Base-by-base conservation (phyloP, 2,329 filamentous ascomycete species). In the Pestalotiopsis fici region DNA sequence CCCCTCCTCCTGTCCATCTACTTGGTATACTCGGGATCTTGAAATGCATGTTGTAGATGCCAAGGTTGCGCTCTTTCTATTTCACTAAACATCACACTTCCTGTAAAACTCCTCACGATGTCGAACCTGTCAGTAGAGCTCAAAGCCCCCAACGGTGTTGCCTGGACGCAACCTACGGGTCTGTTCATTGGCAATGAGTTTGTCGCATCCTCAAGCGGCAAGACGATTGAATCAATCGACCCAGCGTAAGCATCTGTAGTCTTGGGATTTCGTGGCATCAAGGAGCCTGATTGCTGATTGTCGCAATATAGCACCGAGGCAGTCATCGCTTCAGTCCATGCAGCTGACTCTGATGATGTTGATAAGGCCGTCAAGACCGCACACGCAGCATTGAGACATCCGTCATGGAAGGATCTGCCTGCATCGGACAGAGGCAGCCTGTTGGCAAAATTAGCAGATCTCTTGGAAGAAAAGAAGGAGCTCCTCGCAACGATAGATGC, bases 131-230 rank as follows among this genome's bases (percentile, higher is more conserved):
- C 74, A 31, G 78, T 87, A 70, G 86, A 92, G 73, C 85, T 93
- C 68, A 92, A 87, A 9, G 90, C 91, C 68, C 91, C 91, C 4
- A 93, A 93, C 78, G 91, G 91, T 74, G 85, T 82, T 77, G 89
- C 88, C 73, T 91, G 91, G 74, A 83, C 80, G 27, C 87, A 91
- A 78, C 89, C 89, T 12, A 87, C 86, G 15, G 91, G 91, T 35
- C 83, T 93, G 11, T 93, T 93, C 79, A 93, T 93, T 80, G 92
- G 92, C 80, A 93, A 93, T 71, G 89, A 92, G 76, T 93, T 91
- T 77, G 89, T 92, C 64, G 88, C 69, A 88, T 86, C 77, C 84
- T 86, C 54, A 86, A 69, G 72, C 4, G 88, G 70, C 82, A 88
- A 77, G 88, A 88, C 74, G 73, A 86, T 92, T 67, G 82, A 85